Evolutionary conservation across 305 asterid species (phyloP), one percentile per base, ranked within the genome.

Genomic region (Plantago coronopus): DNA sequence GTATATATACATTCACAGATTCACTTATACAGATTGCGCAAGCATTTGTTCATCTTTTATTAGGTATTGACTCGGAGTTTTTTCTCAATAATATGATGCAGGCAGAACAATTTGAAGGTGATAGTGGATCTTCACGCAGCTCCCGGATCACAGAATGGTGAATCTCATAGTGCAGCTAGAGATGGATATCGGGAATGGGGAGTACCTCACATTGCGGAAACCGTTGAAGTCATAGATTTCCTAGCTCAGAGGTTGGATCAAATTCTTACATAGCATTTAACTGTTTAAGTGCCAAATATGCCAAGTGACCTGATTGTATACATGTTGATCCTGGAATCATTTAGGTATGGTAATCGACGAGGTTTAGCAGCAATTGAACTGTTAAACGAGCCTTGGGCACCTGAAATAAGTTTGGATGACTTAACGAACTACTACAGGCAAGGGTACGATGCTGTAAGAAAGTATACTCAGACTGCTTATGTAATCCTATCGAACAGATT

Each of bases 71-170:
- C 40, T 34, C 9, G 13, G 5, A 34, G 0, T 7, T 7, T 7
- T 7, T 34, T 3, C 12, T 34, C 34, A 27, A 27, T 27, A 2
- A 31, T 31, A 31, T 31, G n/a, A n/a, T n/a, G n/a, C 9, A 18
- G 45, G 47, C 19, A 31, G 47, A 29, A 56, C 42, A 21, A 11
- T 19, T 76, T 86, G 45, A 83, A 81, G 76, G 87, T 95, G 83
- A 89, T 89, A 69, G 76, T 89, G 15, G 95, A 89, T 70, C 86
- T 86, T 48, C 97, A 86, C 69, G 95, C 97, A 21, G 94, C 91
- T 47, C 97, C 95, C 0, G 94, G 84, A 64, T 89, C 96, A 25
- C 95, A 89, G 75, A 89, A 89, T 17, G 94, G 94, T 53, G 76
- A 78, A 88, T 95, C 86, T 65, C 94, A 89, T 78, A 86, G 97